Evolutionary conservation across 257 asterid species (phyloP).

Genomic region (Leptodermis oblonga): DNA sequence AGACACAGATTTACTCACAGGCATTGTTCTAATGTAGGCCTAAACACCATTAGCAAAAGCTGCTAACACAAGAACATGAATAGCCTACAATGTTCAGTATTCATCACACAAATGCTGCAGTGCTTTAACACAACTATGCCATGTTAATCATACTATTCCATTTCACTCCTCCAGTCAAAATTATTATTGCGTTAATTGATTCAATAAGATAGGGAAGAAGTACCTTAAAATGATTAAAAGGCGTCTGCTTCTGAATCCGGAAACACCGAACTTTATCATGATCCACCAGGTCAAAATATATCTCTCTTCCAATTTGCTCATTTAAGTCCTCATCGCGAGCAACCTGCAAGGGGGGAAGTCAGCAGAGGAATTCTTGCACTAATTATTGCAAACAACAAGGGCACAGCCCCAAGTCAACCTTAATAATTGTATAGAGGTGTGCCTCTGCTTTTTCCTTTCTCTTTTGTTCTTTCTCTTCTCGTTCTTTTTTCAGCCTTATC

Average conservation of each 20-base stretch:
- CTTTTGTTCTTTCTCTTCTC: slow-evolving; percentile 76
- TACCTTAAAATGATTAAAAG: slow-evolving; percentile 75
- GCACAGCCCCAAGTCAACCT: slow-evolving; percentile 33
- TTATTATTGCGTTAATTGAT: not conserved
- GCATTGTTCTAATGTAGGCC: not conserved
- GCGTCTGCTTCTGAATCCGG: slow-evolving; percentile 70
- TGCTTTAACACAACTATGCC: not conserved
- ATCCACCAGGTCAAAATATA: slow-evolving; percentile 86
- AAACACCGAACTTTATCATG: slow-evolving; percentile 80
- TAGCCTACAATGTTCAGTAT: not conserved
- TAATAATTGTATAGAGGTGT: slow-evolving; percentile 75
- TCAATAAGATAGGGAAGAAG: not conserved
- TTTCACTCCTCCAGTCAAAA: not conserved
- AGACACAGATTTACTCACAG: not conserved
- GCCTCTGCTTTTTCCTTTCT: slow-evolving; percentile 79
- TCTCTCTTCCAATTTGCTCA: slow-evolving; percentile 71
- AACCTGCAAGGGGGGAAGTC: slow-evolving; percentile 40
- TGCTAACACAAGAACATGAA: not conserved
- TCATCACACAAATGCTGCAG: not conserved
- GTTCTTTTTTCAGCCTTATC: slow-evolving; percentile 76
- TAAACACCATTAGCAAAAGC: not conserved
- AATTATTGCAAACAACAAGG: not conserved
- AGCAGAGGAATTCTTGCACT: not conserved
- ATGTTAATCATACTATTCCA: not conserved
- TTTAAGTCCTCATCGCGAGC: slow-evolving; percentile 74